phyloP scores from a whole-genome alignment of 139 green algal species.

The Auxenochlorella pyrenoidosa region DNA sequence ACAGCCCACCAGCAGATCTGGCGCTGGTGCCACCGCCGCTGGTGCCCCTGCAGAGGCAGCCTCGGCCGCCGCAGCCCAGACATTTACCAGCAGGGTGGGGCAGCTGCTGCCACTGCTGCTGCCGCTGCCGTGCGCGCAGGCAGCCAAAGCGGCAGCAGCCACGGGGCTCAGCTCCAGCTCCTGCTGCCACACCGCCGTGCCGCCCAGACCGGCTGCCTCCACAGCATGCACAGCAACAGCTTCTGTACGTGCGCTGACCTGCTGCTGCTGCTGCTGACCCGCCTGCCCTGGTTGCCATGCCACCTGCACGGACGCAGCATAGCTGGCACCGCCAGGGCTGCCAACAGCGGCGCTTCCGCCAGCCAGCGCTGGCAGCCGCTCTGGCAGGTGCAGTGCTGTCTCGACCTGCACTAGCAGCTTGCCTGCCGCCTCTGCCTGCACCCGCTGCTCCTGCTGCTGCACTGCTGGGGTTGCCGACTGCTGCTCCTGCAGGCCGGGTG shows the following conservation, averaged over 20 bases:
- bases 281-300: neutral
- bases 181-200: slow-evolving; percentile 17
- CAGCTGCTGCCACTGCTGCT: neutral
- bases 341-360: neutral
- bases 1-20: neutral
- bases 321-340: neutral
- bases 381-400: neutral
- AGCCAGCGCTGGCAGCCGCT: neutral
- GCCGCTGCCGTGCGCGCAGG: neutral
- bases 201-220: neutral
- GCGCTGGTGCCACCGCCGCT: neutral
- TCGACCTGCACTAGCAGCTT: slow-evolving; percentile 15
- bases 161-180: slow-evolving; percentile 20
- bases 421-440: neutral
- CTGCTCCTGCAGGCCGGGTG: neutral
- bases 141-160: neutral
- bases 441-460: neutral
- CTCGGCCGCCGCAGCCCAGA: neutral
- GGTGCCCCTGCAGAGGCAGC: neutral
- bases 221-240: slow-evolving; percentile 7
- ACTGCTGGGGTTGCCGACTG: neutral
- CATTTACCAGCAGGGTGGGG: neutral
- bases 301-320: neutral
- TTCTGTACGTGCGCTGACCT: neutral
- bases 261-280: neutral